A percentile compares a stretch with the other conserved stretches of the same genome.
Conservation (phyloP, 768 basidiomycete species). For the Lactarius deliciosus region DNA sequence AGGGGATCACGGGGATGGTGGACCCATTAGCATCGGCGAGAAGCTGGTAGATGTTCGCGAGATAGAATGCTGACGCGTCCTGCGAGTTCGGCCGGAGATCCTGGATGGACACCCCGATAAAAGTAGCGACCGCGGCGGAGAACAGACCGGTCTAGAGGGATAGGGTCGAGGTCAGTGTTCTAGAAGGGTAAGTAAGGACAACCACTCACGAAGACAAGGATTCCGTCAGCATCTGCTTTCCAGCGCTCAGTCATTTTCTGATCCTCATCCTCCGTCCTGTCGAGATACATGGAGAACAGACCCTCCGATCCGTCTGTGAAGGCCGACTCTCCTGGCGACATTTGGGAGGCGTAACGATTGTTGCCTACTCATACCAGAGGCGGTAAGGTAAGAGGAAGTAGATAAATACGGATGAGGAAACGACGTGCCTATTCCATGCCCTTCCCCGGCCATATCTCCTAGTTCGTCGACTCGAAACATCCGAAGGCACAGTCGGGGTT, state of each 20-base stretch:
- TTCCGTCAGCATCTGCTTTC: conserved; percentile 17
- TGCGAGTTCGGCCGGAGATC: conserved; percentile 7
- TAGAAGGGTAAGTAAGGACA: background rate
- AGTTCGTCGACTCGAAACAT: background rate
- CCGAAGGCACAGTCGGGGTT: background rate
- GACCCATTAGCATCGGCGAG: conserved; percentile 2
- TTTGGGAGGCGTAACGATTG: background rate
- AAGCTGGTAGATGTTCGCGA: conserved; percentile 10
- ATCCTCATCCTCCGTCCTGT: conserved; percentile 6
- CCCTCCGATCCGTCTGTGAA: conserved; percentile 8
- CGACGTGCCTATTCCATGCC: background rate
- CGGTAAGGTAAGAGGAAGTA: background rate
- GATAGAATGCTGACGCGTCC: conserved; percentile 1
- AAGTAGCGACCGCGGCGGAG: conserved; percentile 9
- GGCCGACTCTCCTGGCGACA: background rate
- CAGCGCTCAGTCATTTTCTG: conserved; percentile 8
- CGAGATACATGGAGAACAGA: conserved; percentile 18
- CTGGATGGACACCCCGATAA: conserved; percentile 8
- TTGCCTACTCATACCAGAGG: background rate
- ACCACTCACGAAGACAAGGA: conserved; percentile 16
- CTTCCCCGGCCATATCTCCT: background rate
- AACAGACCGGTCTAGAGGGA: conserved; percentile 13
- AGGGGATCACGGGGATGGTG: background rate
- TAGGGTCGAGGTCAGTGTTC: background rate
- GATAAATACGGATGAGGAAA: background rate